These are phyloP conservation scores for Artemisia tridentata DNA, from an alignment of 129 eudicot genomes.

Conservation along the genomic window DNA sequence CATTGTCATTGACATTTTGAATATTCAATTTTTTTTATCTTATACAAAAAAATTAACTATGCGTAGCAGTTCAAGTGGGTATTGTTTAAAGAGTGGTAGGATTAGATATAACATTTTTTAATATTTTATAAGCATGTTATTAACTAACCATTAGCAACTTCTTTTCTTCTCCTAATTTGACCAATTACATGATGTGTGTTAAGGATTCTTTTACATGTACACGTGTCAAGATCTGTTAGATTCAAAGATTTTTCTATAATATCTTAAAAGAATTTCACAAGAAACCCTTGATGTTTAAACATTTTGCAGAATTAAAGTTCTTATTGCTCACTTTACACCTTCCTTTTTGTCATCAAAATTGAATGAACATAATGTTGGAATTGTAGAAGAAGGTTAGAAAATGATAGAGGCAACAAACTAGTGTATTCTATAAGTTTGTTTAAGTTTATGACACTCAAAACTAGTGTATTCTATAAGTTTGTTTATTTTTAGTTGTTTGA, in stretches of 20 bases:
- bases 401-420: too few relatives aligned
- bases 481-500: too few relatives aligned
- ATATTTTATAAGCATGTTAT: background rate
- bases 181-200: background rate
- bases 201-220: background rate
- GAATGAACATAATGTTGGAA: background rate
- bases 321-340: background rate
- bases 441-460: too few relatives aligned
- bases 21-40: background rate
- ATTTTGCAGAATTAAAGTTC: background rate
- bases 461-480: too few relatives aligned
- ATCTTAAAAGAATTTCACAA: background rate
- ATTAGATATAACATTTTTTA: background rate
- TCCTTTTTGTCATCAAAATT: background rate
- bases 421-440: too few relatives aligned
- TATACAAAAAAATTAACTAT: background rate
- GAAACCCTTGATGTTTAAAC: background rate
- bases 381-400: too few relatives aligned
- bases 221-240: background rate
- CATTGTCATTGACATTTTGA: constrained; percentile 17
- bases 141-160: background rate
- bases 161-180: background rate
- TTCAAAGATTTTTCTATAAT: background rate
- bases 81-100: background rate
- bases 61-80: background rate